A percentile compares a stretch with the other conserved stretches of the same genome.
These are phyloP conservation scores for Papiliotrema terrestris DNA, from an alignment of 1,284 basidiomycete genomes.

Conservation along the genomic window DNA sequence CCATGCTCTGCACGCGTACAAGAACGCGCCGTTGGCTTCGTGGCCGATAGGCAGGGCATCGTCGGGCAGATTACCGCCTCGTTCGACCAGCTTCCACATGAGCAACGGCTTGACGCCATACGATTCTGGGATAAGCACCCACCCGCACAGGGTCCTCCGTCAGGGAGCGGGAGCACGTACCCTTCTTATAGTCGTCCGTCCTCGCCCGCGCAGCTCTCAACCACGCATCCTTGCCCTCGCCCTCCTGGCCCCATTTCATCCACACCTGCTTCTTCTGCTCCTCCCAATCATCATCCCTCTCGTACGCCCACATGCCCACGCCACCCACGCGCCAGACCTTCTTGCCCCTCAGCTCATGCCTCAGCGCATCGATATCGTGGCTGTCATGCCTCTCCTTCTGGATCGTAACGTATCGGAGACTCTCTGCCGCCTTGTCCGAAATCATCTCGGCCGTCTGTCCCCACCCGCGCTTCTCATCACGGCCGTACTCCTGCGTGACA, in stretches of 20 bases:
- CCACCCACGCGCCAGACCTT: constrained; percentile 38
- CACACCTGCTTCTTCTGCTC: constrained; percentile 27
- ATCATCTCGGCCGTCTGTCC: constrained; percentile 11
- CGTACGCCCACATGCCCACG: constrained; percentile 35
- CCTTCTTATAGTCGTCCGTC: constrained; percentile 47
- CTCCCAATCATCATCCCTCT: constrained; percentile 23
- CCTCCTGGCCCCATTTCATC: constrained; percentile 25
- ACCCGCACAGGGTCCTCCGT: too few species aligned
- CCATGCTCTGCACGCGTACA: constrained; percentile 44
- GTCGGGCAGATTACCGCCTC: constrained; percentile 26
- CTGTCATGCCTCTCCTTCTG: constrained; percentile 24
- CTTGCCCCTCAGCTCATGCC: constrained; percentile 35
- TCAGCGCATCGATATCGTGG: constrained; percentile 23
- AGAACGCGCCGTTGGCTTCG: constrained; percentile 35
- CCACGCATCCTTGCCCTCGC: constrained; percentile 53
- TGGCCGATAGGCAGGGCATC: constrained; percentile 45
- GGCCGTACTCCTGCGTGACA: background rate
- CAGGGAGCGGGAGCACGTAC: constrained; percentile 7
- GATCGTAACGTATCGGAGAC: constrained; percentile 17
- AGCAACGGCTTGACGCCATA: constrained; percentile 31
- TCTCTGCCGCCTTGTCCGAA: constrained; percentile 16
- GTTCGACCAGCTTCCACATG: constrained; percentile 42
- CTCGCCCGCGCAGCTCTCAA: constrained; percentile 64
- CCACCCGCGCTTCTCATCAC: background rate
- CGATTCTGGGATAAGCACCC: constrained; percentile 12